Evolutionary conservation across 257 asterid genomes (phyloP).

Genomic region (Ophiorrhiza pumila): DNA sequence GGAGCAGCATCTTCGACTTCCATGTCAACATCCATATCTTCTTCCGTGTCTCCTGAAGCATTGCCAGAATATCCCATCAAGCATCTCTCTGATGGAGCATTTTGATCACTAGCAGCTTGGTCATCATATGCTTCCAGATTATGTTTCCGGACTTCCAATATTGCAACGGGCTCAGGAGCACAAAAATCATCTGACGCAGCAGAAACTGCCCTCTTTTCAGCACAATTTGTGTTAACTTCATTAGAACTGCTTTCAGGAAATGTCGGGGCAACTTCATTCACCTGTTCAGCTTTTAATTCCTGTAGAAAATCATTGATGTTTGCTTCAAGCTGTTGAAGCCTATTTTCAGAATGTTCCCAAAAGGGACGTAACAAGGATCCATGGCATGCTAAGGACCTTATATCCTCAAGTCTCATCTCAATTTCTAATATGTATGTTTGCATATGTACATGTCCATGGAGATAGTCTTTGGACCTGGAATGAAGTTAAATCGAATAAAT

Average conservation of each 20-base stretch:
- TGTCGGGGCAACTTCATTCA: constrained; percentile 34
- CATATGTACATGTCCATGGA: constrained; percentile 36
- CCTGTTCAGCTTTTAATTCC: constrained; percentile 28
- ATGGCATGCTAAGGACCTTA: constrained; percentile 63
- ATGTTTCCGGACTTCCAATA: constrained; percentile 13
- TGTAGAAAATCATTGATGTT: constrained; percentile 32
- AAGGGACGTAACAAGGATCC: constrained; percentile 66
- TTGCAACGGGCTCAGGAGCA: constrained; percentile 24
- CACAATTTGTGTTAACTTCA: constrained; percentile 27
- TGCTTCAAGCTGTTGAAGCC: constrained; percentile 58
- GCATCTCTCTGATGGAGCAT: constrained; percentile 20
- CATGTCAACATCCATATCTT: constrained; percentile 98
- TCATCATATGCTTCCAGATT: constrained; percentile 31
- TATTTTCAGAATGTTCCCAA: constrained; percentile 74
- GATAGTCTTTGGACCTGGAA: constrained; percentile 45
- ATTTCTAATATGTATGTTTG: constrained; percentile 51
- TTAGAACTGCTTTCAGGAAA: constrained; percentile 27
- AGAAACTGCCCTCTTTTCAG: constrained; percentile 26
- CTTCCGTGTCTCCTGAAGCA: constrained; percentile 40
- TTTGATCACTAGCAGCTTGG: constrained; percentile 26
- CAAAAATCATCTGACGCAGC: constrained; percentile 25
- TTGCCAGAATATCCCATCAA: constrained; percentile 16
- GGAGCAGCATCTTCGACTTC: constrained; percentile 81
- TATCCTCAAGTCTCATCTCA: constrained; percentile 73
- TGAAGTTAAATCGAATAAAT: constrained; percentile 12